Percentiles rank a stretch among this genome's conserved stretches.
phyloP scores from a whole-genome alignment of 1,139 yeast species.

The Candida labiduridarum region DNA sequence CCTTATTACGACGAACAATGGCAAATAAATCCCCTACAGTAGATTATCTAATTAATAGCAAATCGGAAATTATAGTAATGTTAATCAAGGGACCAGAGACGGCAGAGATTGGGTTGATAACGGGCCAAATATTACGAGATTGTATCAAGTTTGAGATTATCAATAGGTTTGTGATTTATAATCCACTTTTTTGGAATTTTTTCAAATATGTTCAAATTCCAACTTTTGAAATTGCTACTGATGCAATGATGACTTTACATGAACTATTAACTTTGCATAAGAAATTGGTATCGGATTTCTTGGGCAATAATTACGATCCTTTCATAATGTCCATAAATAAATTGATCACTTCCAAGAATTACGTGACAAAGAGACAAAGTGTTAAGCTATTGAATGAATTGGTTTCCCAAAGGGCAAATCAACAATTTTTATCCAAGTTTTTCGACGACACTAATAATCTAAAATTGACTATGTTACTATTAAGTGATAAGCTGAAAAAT shows the following conservation, averaged over 20 bases:
- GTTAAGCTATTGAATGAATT: conserved; percentile 75
- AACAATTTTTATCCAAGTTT: conserved; percentile 70
- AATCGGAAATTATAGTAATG: conserved; percentile 64
- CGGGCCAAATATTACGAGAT: conserved; percentile 83
- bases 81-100: conserved; percentile 72
- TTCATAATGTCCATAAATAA: conserved; percentile 68
- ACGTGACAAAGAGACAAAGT: conserved; percentile 91
- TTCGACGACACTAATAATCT: conserved; percentile 81
- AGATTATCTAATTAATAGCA: conserved; percentile 65
- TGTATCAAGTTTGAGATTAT: conserved; percentile 80
- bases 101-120: conserved; percentile 70
- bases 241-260: conserved; percentile 76
- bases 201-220: conserved; percentile 76
- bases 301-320: conserved; percentile 52
- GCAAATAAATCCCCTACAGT: conserved; percentile 73
- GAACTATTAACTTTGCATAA: conserved; percentile 74
- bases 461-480: conserved; percentile 80
- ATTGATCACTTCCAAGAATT: conserved; percentile 74
- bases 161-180: conserved; percentile 56
- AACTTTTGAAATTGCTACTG: conserved; percentile 88
- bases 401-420: conserved; percentile 75
- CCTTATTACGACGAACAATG: conserved; percentile 76
- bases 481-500: conserved; percentile 88
- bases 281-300: conserved; percentile 68
- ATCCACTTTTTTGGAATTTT: conserved; percentile 73